These are phyloP conservation scores for Penicillium subrubescens DNA, from an alignment of 495 filamentous ascomycete species.

Conservation along the genomic window DNA sequence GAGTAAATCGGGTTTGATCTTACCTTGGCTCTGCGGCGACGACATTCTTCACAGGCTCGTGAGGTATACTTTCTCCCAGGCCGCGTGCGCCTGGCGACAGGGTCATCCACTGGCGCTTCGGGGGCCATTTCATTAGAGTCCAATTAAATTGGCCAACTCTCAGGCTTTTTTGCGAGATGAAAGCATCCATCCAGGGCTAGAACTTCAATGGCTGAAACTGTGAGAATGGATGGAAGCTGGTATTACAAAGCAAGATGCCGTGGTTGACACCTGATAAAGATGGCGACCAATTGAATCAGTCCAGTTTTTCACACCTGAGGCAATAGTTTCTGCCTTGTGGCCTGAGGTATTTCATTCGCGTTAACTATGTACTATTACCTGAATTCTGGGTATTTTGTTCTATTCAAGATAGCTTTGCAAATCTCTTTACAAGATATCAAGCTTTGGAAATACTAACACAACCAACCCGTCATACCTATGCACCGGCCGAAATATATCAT, in stretches of 20 bases:
- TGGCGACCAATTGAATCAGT: background rate
- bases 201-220: background rate
- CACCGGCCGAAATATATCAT: too few relatives aligned
- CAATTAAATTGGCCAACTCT: background rate
- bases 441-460: too few relatives aligned
- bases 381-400: too few relatives aligned
- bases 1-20: background rate
- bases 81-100: constrained; percentile 18
- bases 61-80: constrained; percentile 31
- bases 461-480: too few relatives aligned
- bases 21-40: constrained; percentile 35
- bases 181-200: background rate
- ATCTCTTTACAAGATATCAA: too few relatives aligned
- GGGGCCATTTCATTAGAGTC: constrained; percentile 8
- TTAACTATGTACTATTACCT: too few relatives aligned
- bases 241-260: constrained; percentile 21
- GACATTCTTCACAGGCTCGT: constrained; percentile 33
- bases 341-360: background rate
- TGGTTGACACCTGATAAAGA: constrained; percentile 6
- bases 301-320: background rate
- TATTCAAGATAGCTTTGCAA: too few relatives aligned
- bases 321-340: background rate
- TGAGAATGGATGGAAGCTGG: background rate
- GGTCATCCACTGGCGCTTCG: constrained; percentile 15
- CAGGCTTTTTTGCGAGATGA: background rate